These are phyloP conservation scores for Xylariaceae sp. DNA, from an alignment of 2,329 filamentous ascomycete genomes.

Conservation along the genomic window DNA sequence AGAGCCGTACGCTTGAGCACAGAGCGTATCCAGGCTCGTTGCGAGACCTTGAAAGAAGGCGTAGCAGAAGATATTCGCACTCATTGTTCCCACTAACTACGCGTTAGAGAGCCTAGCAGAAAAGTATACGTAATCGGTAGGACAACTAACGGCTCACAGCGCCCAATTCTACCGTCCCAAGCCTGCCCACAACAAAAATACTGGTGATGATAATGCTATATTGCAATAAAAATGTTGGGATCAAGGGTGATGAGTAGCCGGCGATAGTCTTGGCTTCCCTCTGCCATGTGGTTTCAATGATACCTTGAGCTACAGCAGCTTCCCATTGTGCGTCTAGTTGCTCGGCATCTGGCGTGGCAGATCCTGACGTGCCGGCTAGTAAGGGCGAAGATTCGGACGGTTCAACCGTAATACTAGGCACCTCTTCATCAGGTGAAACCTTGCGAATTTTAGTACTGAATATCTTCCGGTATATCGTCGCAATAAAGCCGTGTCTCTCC, in stretches of 20 bases:
- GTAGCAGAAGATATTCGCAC: slow-evolving; percentile 77
- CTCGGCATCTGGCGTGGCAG: slow-evolving; percentile 56
- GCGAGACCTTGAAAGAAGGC: slow-evolving; percentile 84
- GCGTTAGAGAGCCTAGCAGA: slow-evolving; percentile 23
- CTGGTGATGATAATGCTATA: slow-evolving; percentile 85
- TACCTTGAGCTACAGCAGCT: slow-evolving; percentile 78
- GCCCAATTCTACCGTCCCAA: slow-evolving; percentile 73
- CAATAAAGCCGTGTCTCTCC: slow-evolving; percentile 44
- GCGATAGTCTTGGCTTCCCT: slow-evolving; percentile 83
- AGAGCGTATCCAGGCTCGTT: slow-evolving; percentile 90
- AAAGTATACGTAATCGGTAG: background rate
- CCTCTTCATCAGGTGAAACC: slow-evolving; percentile 48
- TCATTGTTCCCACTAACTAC: slow-evolving; percentile 70
- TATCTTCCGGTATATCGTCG: slow-evolving; percentile 48
- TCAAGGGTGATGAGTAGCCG: slow-evolving; percentile 72
- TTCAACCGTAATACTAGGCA: slow-evolving; percentile 41
- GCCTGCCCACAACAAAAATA: slow-evolving; percentile 77
- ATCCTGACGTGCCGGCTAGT: slow-evolving; percentile 50
- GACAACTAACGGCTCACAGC: slow-evolving; percentile 59
- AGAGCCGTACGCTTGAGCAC: slow-evolving; percentile 91
- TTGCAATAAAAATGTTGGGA: slow-evolving; percentile 78
- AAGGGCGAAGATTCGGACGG: slow-evolving; percentile 48
- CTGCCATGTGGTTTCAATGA: slow-evolving; percentile 89
- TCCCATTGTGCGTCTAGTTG: slow-evolving; percentile 79
- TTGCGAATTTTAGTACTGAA: slow-evolving; percentile 63